Base-by-base conservation (phyloP, 129 eudicot species). In the Flaveria sonorensis region DNA sequence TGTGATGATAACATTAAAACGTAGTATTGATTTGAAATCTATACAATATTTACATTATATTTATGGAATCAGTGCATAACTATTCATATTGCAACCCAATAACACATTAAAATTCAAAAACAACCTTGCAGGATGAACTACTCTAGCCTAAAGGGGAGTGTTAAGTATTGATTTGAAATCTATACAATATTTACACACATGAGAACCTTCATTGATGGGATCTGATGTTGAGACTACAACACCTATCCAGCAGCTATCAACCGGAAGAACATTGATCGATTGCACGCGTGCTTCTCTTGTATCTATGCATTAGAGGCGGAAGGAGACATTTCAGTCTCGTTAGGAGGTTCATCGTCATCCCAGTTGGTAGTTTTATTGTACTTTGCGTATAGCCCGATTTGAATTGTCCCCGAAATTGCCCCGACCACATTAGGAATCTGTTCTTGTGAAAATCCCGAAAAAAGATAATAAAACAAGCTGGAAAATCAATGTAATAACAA, bases 391-490 rank as follows among this genome's bases (percentile, higher is more conserved):
- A 93, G 59, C 16, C 79, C 70, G 2, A 91, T 67, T 77, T 93
- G 98, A 66, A 86, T 81, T 7, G 65, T 46, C 18, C 97, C 98
- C 4, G 93, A 89, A 7, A 91, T 1, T 11, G 85, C 68, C 21
- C 98, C 98, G 70, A 91, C 64, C 20, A 80, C 89, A 76, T 91
- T 93, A 42, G 97, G 97, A 76, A 93, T 50, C 97, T 93, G 51
- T 73, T 40, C 47, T 11, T 40, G 39, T 50, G 10, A 46, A 26
- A 52, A 63, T 15, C 14, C 18, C 15, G n/a, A 47, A 43, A 46
- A 55, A 4, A 53, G 40, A 53, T 40, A 11, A 67, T 62, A 1
- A 9, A 14, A 20, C 21, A 26, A 8, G 51, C 2, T 30, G 21
- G 11, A 6, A 53, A 53, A 53, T n/a, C 2, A 10, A 5, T 7